Evolutionary conservation across 2,329 filamentous ascomycete species (phyloP), one percentile per base, ranked within the genome.

Genomic region (Cladosporium sp.): DNA sequence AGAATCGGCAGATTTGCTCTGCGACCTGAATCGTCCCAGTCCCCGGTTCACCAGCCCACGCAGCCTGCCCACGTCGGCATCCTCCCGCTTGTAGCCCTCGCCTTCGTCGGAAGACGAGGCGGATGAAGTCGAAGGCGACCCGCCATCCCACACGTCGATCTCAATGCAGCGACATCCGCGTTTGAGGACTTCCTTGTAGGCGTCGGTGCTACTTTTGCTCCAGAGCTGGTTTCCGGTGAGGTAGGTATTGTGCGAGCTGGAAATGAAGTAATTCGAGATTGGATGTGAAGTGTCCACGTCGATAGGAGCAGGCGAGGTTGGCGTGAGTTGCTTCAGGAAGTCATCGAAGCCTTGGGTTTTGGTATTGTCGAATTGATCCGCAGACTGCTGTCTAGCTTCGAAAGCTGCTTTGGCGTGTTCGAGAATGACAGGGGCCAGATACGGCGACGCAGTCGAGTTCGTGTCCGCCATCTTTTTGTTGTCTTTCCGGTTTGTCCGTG

Each of bases 201-300:
- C 82, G 50, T 90, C 83, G 0, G 85, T 82, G 22, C 85, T 89
- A 53, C 87, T 85, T 53, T 82, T 81, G 40, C 88, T 89, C 53
- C 82, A 84, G 35, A 93, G 76, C 68, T 96, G 92, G 61, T 95
- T 90, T 2, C 91, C 91, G 2, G 84, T 84, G 36, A 95, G 74
- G 66, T 95, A 96, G 0, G 91, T 96, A 66, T 96, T 96, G 73
- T 96, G 91, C 63, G 89, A 95, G 58, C 88, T 94, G 55, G 85
- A 95, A 66, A 96, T 91, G 67, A 89, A 96, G 72, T 96, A 96
- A 65, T 94, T 89, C 40, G 85, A 88, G 51, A 95, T 76, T 3
- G 88, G 86, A 49, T 67, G 62, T 15, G 52, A 57, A 3, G 54
- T 53, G 45, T 67, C 63, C 12, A 56, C 33, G n/a, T 56, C 41